A percentile compares a stretch with the other conserved stretches of the same genome.
These are phyloP conservation scores for Carallia brachiata DNA, from an alignment of 345 rosid genomes.

Conservation along the genomic window DNA sequence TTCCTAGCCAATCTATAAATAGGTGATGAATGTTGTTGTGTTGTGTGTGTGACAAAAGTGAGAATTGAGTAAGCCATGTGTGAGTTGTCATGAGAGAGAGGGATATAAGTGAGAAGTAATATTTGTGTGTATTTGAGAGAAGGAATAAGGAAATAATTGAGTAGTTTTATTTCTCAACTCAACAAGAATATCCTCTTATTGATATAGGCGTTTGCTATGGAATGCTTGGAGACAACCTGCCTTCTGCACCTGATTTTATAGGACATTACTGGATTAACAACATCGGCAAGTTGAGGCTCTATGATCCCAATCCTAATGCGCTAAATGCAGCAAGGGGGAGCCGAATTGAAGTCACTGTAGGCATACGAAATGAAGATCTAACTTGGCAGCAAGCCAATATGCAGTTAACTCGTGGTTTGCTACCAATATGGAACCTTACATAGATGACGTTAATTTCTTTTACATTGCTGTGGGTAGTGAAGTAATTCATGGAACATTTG, in stretches of 20 bases:
- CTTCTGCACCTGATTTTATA: slow-evolving; percentile 12
- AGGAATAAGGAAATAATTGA: no score
- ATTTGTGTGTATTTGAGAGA: no score
- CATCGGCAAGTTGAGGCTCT: slow-evolving; percentile 13
- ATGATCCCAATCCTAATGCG: slow-evolving; percentile 14
- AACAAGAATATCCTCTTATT: neutral
- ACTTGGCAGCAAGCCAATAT: slow-evolving; percentile 10
- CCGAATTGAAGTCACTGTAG: slow-evolving; percentile 1
- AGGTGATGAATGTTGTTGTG: no score
- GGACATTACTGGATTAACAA: slow-evolving; percentile 5
- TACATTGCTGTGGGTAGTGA: slow-evolving; percentile 16
- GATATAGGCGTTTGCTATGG: slow-evolving; percentile 24
- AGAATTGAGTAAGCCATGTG: no score
- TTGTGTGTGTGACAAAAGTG: no score
- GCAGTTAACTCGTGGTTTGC: slow-evolving; percentile 11
- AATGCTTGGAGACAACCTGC: slow-evolving; percentile 8
- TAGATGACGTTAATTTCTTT: neutral
- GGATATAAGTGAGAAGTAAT: no score
- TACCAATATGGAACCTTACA: slow-evolving; percentile 7
- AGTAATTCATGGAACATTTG: slow-evolving; percentile 1
- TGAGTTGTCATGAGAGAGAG: no score
- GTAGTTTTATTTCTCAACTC: no score
- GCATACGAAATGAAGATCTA: slow-evolving; percentile 11
- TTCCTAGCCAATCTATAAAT: no score
- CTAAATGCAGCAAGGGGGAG: slow-evolving; percentile 13